These are phyloP conservation scores for Wickerhamiella hasegawae DNA, from an alignment of 805 yeast species.

Conservation along the genomic window DNA sequence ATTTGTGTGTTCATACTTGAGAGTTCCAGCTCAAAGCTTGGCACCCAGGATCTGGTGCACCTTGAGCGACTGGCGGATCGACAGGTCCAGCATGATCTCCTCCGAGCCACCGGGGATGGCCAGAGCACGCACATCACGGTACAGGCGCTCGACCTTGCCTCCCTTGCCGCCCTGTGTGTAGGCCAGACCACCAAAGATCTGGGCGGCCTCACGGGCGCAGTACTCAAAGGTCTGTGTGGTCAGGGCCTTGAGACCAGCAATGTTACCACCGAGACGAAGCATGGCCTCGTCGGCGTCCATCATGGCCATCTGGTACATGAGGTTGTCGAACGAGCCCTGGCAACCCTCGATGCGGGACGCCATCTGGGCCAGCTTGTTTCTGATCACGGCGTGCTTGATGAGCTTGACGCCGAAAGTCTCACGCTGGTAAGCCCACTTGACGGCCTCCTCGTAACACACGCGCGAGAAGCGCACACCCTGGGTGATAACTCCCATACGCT, in stretches of 20 bases:
- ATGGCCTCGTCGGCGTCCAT: slow-evolving; percentile 27
- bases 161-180: slow-evolving; percentile 30
- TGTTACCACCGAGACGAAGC: slow-evolving; percentile 28
- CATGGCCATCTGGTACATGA: slow-evolving; percentile 22
- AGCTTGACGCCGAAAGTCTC: slow-evolving; percentile 28
- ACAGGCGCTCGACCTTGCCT: slow-evolving; percentile 28
- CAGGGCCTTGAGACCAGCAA: slow-evolving; percentile 29
- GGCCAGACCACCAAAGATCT: slow-evolving; percentile 29
- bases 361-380: slow-evolving; percentile 29
- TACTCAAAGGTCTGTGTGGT: slow-evolving; percentile 26
- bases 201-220: slow-evolving; percentile 31
- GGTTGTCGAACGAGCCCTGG: slow-evolving; percentile 25
- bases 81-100: slow-evolving; percentile 29
- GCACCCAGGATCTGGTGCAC: slow-evolving; percentile 26
- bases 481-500: slow-evolving; percentile 27
- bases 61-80: slow-evolving; percentile 26
- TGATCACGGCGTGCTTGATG: slow-evolving; percentile 28
- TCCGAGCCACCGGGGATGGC: slow-evolving; percentile 33
- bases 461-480: slow-evolving; percentile 29
- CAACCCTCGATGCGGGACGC: slow-evolving; percentile 26
- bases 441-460: slow-evolving; percentile 27
- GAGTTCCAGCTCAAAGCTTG: too few relatives aligned
- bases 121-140: slow-evolving; percentile 29
- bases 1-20: too few relatives aligned
- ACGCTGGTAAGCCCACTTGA: slow-evolving; percentile 29